Conservation (phyloP, 1,139 yeast species). For the Sugiyamaella neomexicana region DNA sequence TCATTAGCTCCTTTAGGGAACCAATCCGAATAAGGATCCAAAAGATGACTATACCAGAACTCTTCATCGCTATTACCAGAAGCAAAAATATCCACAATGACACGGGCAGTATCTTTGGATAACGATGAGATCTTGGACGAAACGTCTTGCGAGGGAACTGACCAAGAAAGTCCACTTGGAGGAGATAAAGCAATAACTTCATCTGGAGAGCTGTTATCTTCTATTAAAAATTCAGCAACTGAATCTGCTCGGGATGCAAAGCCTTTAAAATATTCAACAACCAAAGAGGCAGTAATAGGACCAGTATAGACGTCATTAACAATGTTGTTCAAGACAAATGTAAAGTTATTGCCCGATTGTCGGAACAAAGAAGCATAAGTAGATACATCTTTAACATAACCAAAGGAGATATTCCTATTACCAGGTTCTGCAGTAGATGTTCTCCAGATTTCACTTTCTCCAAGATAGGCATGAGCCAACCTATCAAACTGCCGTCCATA, state of each 20-base stretch:
- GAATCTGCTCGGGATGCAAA: conserved; percentile 1
- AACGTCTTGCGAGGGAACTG: conserved; percentile 18
- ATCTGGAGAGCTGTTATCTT: conserved; percentile 5
- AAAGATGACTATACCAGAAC: conserved; percentile 60
- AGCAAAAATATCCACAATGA: conserved; percentile 59
- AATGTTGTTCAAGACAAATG: conserved; percentile 65
- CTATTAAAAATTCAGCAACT: background rate
- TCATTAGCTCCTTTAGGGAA: conserved; percentile 30
- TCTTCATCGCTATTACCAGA: conserved; percentile 82
- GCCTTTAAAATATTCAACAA: conserved; percentile 48
- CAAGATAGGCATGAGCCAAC: conserved; percentile 65
- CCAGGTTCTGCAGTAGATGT: conserved; percentile 84
- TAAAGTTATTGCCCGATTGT: conserved; percentile 43
- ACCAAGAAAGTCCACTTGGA: conserved; percentile 17
- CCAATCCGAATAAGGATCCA: conserved; percentile 16
- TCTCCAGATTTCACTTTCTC: conserved; percentile 75
- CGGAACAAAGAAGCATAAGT: conserved; percentile 55
- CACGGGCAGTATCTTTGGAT: conserved; percentile 60
- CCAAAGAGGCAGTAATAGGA: conserved; percentile 54
- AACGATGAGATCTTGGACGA: conserved; percentile 33
- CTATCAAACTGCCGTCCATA: conserved; percentile 77
- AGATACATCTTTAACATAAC: conserved; percentile 63
- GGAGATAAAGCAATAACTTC: conserved; percentile 15
- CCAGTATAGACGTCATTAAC: conserved; percentile 61
- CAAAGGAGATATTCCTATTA: conserved; percentile 45